Percentiles rank a stretch among this genome's conserved stretches.
These are phyloP conservation scores for Spathaspora passalidarum DNA, from an alignment of 805 yeast genomes.

Conservation along the genomic window DNA sequence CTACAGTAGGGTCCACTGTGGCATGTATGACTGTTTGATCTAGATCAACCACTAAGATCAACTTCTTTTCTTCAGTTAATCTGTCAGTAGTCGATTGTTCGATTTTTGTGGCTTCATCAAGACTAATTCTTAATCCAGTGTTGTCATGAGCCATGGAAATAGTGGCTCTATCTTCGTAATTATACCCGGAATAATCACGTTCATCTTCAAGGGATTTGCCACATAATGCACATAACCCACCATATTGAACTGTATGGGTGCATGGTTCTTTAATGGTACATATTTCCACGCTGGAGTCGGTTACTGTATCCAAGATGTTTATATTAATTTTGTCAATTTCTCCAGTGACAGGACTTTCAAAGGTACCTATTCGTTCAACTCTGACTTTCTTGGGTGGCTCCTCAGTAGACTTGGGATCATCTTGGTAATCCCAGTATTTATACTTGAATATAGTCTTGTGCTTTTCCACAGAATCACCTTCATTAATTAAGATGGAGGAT, in stretches of 20 bases:
- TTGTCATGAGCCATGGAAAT: constrained; percentile 89
- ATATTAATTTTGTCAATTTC: constrained; percentile 50
- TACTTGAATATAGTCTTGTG: constrained; percentile 58
- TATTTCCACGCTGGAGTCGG: constrained; percentile 43
- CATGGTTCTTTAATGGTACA: constrained; percentile 75
- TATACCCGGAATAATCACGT: constrained; percentile 70
- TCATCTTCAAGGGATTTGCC: constrained; percentile 72
- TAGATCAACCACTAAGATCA: constrained; percentile 90
- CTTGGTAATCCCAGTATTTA: constrained; percentile 65
- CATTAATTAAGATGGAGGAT: constrained; percentile 43
- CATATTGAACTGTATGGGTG: constrained; percentile 88
- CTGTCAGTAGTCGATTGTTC: constrained; percentile 65
- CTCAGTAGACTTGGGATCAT: constrained; percentile 47
- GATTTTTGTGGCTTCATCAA: constrained; percentile 81
- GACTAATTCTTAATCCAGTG: constrained; percentile 76
- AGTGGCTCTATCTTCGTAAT: constrained; percentile 71
- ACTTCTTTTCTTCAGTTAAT: constrained; percentile 58
- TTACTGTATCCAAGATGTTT: constrained; percentile 58
- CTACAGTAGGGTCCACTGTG: constrained; percentile 95
- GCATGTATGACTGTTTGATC: constrained; percentile 98
- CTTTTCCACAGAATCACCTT: constrained; percentile 46
- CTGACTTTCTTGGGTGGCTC: constrained; percentile 43
- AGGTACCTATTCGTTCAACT: constrained; percentile 70
- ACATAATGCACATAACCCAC: constrained; percentile 92
- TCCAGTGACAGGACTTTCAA: constrained; percentile 84